phyloP scores from a whole-genome alignment of 2,329 filamentous ascomycete genomes.

The Zymoseptoria crescenta region DNA sequence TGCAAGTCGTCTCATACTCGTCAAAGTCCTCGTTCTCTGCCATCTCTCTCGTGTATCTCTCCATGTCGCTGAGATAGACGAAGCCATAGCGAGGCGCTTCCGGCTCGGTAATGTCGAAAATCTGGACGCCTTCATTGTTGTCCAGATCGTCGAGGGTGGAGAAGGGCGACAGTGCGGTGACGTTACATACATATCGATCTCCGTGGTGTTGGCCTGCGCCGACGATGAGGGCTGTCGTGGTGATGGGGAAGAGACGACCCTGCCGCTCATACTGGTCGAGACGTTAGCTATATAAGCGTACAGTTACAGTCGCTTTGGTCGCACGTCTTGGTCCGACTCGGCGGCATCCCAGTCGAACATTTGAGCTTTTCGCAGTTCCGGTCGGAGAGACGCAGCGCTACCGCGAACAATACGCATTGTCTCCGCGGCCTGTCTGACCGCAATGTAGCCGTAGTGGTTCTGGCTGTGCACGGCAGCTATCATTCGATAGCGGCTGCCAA shows the following conservation, averaged over 20 bases:
- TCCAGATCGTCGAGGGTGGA: not conserved
- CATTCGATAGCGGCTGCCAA: slow-evolving; percentile 19
- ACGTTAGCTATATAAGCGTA: not conserved
- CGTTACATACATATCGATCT: not conserved
- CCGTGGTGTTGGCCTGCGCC: not conserved
- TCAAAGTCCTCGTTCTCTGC: not conserved
- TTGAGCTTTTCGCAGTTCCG: slow-evolving; percentile 2
- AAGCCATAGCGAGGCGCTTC: slow-evolving; percentile 3
- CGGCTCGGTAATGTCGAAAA: slow-evolving; percentile 4
- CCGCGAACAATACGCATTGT: not conserved
- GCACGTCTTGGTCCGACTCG: not conserved
- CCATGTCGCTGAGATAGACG: not conserved
- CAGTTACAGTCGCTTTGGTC: not conserved
- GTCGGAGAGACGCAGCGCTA: slow-evolving; percentile 1
- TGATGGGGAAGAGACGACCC: not conserved
- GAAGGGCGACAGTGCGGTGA: not conserved
- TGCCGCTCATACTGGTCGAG: not conserved
- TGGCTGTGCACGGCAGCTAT: slow-evolving; percentile 21
- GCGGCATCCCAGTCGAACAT: not conserved
- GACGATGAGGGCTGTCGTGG: not conserved
- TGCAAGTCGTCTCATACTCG: not conserved
- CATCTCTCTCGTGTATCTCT: not conserved
- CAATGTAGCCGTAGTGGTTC: slow-evolving; percentile 13
- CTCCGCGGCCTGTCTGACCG: slow-evolving; percentile 9
- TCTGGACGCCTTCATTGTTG: slow-evolving; percentile 6